A percentile compares a stretch with the other conserved stretches of the same genome.
phyloP scores from a whole-genome alignment of 495 filamentous ascomycete genomes.

The Cairneyella variabilis region DNA sequence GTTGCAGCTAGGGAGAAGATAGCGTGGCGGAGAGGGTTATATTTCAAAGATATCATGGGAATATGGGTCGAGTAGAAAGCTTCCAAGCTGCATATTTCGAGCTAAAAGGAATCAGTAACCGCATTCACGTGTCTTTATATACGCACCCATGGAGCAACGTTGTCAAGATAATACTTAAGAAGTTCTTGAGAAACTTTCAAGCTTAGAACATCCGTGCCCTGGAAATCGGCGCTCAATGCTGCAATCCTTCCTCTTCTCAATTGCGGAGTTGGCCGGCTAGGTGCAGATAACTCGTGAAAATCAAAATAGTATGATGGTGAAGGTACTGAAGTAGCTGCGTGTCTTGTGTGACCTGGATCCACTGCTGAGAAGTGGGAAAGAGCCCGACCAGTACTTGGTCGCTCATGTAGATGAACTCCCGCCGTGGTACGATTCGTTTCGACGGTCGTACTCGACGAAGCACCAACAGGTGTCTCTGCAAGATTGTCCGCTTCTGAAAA shows the following conservation, averaged over 20 bases:
- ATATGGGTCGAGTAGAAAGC: neutral
- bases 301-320: too few species aligned
- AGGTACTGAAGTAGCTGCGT: too few species aligned
- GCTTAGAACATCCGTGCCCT: neutral
- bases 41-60: neutral
- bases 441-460: too few species aligned
- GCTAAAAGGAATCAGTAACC: neutral
- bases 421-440: too few species aligned
- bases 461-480: too few species aligned
- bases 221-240: neutral
- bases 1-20: constrained; percentile 1
- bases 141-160: constrained; percentile 6
- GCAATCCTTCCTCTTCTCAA: neutral
- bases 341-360: too few species aligned
- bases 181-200: neutral
- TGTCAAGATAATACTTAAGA: constrained; percentile 5
- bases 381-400: too few species aligned
- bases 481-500: too few species aligned
- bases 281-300: too few species aligned
- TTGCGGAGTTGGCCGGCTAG: neutral
- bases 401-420: too few species aligned
- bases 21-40: neutral
- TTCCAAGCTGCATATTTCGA: neutral
- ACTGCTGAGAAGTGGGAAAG: too few species aligned
- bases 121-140: neutral